Percentiles rank a stretch among this genome's conserved stretches.
Evolutionary conservation across 805 yeast genomes (phyloP).

Genomic region (Tetrapisispora arboricola): DNA sequence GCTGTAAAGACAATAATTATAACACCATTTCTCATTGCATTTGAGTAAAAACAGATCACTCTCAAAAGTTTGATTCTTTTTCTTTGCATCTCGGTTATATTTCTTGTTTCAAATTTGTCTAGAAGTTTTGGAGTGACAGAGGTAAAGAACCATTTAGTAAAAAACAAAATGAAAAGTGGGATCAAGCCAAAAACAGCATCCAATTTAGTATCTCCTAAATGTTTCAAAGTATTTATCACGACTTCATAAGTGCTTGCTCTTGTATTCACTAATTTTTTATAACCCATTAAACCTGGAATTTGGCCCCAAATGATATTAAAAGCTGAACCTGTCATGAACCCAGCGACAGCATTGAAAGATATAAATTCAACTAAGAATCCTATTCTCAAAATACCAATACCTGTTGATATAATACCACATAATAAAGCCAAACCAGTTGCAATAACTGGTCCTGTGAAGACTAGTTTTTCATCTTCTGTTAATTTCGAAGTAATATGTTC

Average conservation of each 20-base stretch:
- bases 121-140: constrained; percentile 45
- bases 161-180: constrained; percentile 58
- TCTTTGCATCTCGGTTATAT: not conserved
- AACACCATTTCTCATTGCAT: constrained; percentile 72
- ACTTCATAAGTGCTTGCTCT: constrained; percentile 61
- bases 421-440: constrained; percentile 72
- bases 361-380: constrained; percentile 86
- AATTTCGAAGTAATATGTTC: constrained; percentile 47
- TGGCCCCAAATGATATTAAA: constrained; percentile 75
- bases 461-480: constrained; percentile 29
- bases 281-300: constrained; percentile 80
- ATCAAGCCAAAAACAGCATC: constrained; percentile 89
- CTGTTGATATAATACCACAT: constrained; percentile 79
- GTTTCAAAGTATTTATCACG: constrained; percentile 59
- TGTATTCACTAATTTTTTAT: constrained; percentile 53
- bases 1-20: constrained; percentile 74
- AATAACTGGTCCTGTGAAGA: constrained; percentile 51
- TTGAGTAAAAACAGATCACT: constrained; percentile 52
- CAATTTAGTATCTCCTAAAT: constrained; percentile 53
- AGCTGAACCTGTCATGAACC: constrained; percentile 94
- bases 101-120: constrained; percentile 36
- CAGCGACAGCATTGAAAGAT: constrained; percentile 85
- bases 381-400: constrained; percentile 69
- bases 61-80: constrained; percentile 16
- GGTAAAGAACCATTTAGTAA: constrained; percentile 58